Conservation (phyloP, 371 early-diverging fungal species). For the Batkoa obscura region DNA sequence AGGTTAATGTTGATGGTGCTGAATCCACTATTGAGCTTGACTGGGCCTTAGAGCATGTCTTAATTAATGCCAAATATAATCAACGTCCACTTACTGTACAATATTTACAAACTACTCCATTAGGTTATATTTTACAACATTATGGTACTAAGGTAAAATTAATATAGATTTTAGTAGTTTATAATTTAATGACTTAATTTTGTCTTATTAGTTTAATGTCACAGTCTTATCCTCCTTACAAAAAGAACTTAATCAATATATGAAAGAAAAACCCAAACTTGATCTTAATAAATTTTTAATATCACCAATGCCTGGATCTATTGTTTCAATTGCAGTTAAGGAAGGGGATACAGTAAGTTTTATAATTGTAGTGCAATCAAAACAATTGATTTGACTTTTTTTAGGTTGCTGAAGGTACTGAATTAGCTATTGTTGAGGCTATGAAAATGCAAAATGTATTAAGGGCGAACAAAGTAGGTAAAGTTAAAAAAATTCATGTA, state of each 20-base stretch:
- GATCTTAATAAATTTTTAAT: conserved; percentile 51
- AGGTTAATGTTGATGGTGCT: conserved; percentile 19
- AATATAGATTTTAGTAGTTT: not conserved
- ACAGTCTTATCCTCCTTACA: conserved; percentile 38
- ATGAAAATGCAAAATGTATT: conserved; percentile 98
- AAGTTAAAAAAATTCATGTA: conserved; percentile 58
- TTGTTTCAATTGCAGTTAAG: conserved; percentile 65
- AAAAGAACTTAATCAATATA: conserved; percentile 36
- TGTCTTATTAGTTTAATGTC: conserved; percentile 30
- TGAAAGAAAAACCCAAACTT: conserved; percentile 51
- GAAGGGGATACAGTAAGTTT: conserved; percentile 41
- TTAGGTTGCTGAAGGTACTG: conserved; percentile 58
- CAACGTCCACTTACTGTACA: conserved; percentile 34
- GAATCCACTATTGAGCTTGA: conserved; percentile 22
- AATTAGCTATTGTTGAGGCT: conserved; percentile 83
- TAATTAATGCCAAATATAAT: conserved; percentile 32
- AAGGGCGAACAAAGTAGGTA: conserved; percentile 56
- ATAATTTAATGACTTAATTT: not conserved
- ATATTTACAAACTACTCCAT: conserved; percentile 46
- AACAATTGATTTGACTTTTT: not conserved
- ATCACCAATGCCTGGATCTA: conserved; percentile 88
- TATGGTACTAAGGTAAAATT: conserved; percentile 51
- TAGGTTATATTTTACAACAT: conserved; percentile 65
- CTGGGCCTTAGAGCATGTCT: conserved; percentile 56
- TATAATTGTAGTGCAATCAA: conserved; percentile 4